phyloP scores from a whole-genome alignment of 1,284 basidiomycete species.

The Ganoderma leucocontextum region DNA sequence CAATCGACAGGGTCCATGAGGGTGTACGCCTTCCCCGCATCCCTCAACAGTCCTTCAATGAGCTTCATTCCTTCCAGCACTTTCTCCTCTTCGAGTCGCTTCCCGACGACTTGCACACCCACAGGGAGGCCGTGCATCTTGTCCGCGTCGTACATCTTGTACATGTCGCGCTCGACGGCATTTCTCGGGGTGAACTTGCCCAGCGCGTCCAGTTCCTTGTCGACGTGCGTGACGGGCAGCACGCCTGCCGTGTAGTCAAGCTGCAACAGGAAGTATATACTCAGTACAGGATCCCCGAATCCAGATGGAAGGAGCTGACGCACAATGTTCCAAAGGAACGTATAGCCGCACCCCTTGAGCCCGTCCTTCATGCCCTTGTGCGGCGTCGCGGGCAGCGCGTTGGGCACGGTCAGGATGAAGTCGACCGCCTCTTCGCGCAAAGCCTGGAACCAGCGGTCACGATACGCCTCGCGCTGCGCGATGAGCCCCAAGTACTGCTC shows the following conservation, averaged over 20 bases:
- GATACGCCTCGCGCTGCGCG: conserved; percentile 61
- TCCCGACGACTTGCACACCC: conserved; percentile 69
- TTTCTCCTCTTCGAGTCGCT: conserved; percentile 70
- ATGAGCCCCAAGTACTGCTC: conserved; percentile 68
- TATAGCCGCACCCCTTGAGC: conserved; percentile 42
- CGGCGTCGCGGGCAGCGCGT: conserved; percentile 61
- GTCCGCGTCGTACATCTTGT: conserved; percentile 60
- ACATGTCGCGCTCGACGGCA: conserved; percentile 39
- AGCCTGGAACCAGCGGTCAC: conserved; percentile 45
- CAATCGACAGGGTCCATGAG: conserved; percentile 34
- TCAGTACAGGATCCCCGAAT: not conserved
- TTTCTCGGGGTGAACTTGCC: conserved; percentile 46
- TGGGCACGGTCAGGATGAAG: conserved; percentile 67
- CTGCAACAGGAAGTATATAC: conserved; percentile 43
- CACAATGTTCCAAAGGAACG: conserved; percentile 69
- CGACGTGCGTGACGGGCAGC: conserved; percentile 76
- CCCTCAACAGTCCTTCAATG: conserved; percentile 39
- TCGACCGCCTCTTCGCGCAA: conserved; percentile 52
- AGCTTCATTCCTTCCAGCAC: conserved; percentile 58
- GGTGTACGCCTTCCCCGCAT: conserved; percentile 36
- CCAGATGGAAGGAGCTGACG: conserved; percentile 20
- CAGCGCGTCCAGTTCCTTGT: conserved; percentile 61
- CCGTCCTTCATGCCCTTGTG: conserved; percentile 51
- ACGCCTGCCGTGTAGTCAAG: conserved; percentile 79
- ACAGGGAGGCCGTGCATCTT: conserved; percentile 76